A percentile compares a stretch with the other conserved stretches of the same genome.
phyloP scores from a whole-genome alignment of 2,329 filamentous ascomycete species.

The Neonectria coccinea region DNA sequence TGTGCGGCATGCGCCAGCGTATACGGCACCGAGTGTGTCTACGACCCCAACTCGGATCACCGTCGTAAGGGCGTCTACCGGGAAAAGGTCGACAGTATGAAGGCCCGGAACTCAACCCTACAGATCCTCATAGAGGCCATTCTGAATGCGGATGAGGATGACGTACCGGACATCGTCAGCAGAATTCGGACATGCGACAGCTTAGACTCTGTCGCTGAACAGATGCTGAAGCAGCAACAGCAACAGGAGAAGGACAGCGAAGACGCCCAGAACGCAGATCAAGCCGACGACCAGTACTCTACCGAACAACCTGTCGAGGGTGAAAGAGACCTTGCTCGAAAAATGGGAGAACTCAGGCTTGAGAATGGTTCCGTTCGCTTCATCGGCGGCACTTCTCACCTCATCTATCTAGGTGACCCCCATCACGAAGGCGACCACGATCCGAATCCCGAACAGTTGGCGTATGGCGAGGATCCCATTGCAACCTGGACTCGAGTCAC shows the following conservation, averaged over 20 bases:
- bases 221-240: constrained; percentile 60
- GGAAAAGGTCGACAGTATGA: constrained; percentile 89
- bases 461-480: constrained; percentile 74
- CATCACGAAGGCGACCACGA: constrained; percentile 53
- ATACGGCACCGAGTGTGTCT: constrained; percentile 90
- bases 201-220: constrained; percentile 67
- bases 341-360: constrained; percentile 90
- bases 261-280: constrained; percentile 56
- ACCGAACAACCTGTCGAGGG: constrained; percentile 60
- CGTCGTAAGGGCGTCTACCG: constrained; percentile 97
- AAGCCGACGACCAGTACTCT: constrained; percentile 55
- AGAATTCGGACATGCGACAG: constrained; percentile 89
- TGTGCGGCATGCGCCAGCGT: constrained; percentile 97
- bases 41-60: constrained; percentile 96
- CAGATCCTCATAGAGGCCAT: constrained; percentile 95
- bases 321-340: constrained; percentile 87
- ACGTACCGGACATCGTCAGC: constrained; percentile 83
- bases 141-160: constrained; percentile 88
- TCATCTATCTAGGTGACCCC: constrained; percentile 80
- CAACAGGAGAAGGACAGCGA: constrained; percentile 50
- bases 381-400: constrained; percentile 92
- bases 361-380: constrained; percentile 91
- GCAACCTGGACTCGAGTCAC: constrained; percentile 91
- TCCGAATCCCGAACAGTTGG: constrained; percentile 59
- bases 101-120: constrained; percentile 86